Evolutionary conservation across 1,284 basidiomycete genomes (phyloP), one percentile per base, ranked within the genome.

Genomic region (Waitea zeae): DNA sequence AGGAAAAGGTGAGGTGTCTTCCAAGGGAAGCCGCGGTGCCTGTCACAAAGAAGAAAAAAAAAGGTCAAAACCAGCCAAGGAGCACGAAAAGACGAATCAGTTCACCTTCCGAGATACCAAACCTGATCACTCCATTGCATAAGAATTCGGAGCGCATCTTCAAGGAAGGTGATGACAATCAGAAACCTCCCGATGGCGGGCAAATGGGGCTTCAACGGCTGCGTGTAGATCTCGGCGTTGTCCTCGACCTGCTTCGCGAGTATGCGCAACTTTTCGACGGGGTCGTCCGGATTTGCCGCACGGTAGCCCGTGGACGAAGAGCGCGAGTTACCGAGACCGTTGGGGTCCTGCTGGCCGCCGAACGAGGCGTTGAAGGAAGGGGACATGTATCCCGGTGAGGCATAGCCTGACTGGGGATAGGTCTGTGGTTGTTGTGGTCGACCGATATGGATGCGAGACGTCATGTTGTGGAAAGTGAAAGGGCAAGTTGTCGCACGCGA

Each of bases 121-220:
- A 92, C 70, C 58, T 99, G 93, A 61, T 99, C 93, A 35, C 69
- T 53, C 88, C 89, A 96, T 56, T 97, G 93, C 7, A 89, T 88
- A 41, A 86, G 42, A 53, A 98, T 98, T 46, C 93, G 67, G 50
- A 95, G 59, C 9, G 93, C 88, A 54, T 98, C 93, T 63, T 99
- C 93, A 52, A 93, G 62, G 62, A 99, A 99, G 4, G 93, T 99
- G 30, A 95, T 89, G 37, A 99, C 89, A 54, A 98, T 98, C 44
- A 99, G 61, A 60, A 97, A 97, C 44, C 95, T 73, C 41, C 90
- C 95, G 52, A 97, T 78, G 34, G 88, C 80, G 19, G 95, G 93
- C 47, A 99, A 68, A 55, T 93, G 81, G 34, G 95, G 95, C 55
- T 83, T 81, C 58, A 97, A 67, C 19, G 95, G 93, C 51, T 96